Percentiles rank a stretch among this genome's conserved stretches.
These are phyloP conservation scores for Verbascum thapsus DNA, from an alignment of 257 asterid genomes.

Conservation along the genomic window DNA sequence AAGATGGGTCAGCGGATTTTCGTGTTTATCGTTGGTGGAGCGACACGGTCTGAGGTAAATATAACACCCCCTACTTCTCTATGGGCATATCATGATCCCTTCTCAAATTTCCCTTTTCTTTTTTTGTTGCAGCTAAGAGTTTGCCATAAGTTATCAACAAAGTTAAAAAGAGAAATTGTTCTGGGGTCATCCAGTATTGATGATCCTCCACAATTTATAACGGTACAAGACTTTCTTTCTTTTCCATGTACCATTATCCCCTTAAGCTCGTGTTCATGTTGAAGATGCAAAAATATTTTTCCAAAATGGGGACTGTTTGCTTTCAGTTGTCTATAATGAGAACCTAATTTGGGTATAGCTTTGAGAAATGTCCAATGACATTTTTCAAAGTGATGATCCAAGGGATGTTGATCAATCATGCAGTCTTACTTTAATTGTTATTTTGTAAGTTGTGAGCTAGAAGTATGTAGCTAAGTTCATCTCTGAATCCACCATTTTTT, in stretches of 20 bases:
- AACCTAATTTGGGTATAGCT: neutral
- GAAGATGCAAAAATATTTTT: too few species aligned
- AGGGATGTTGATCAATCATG: too few species aligned
- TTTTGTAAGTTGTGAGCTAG: too few species aligned
- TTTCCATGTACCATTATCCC: conserved; percentile 8
- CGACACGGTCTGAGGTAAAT: conserved; percentile 72
- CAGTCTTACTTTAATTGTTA: too few species aligned
- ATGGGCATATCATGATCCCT: neutral
- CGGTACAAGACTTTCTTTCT: conserved; percentile 43
- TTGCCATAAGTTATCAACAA: conserved; percentile 61
- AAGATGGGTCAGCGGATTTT: conserved; percentile 69
- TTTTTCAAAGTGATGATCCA: neutral
- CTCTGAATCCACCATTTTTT: neutral
- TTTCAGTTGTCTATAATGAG: neutral
- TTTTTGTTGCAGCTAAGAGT: conserved; percentile 55
- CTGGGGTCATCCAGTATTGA: conserved; percentile 73
- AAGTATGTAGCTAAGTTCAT: neutral
- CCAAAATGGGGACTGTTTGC: too few species aligned
- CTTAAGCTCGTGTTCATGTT: neutral
- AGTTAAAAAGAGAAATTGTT: conserved; percentile 58
- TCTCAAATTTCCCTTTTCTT: conserved; percentile 4
- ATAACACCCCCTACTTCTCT: neutral
- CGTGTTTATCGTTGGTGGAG: conserved; percentile 75
- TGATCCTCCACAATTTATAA: conserved; percentile 64
- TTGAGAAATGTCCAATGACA: neutral